Percentiles rank a stretch among this genome's conserved stretches.
phyloP scores from a whole-genome alignment of 306 rosid genomes.

The Oemleria cerasiformis region DNA sequence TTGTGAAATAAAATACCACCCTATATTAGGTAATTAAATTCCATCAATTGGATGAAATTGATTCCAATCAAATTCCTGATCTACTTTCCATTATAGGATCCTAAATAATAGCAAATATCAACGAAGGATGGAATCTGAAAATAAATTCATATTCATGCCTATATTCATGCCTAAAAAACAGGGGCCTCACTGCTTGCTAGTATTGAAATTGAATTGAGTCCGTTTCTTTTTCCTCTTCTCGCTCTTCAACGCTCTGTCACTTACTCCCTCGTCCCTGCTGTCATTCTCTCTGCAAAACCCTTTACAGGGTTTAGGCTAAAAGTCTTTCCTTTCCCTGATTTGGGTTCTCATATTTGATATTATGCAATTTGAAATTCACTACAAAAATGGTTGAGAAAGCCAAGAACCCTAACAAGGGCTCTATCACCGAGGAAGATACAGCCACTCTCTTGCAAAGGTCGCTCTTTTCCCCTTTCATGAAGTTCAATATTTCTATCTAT shows the following conservation, averaged over 20 bases:
- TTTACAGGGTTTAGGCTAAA: slow-evolving; percentile 30
- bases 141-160: too few relatives aligned
- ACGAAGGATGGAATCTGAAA: too few relatives aligned
- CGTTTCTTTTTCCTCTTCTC: not conserved
- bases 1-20: too few relatives aligned
- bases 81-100: too few relatives aligned
- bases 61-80: too few relatives aligned
- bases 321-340: not conserved
- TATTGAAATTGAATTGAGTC: not conserved
- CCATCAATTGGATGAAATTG: too few relatives aligned
- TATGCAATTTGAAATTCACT: slow-evolving; percentile 11
- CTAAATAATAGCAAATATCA: too few relatives aligned
- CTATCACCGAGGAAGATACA: slow-evolving; percentile 48
- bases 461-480: not conserved
- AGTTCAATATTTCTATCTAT: not conserved
- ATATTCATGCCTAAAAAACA: too few relatives aligned
- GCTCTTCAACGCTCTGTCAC: slow-evolving; percentile 2
- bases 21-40: too few relatives aligned
- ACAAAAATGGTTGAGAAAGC: slow-evolving; percentile 39
- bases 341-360: not conserved
- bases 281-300: not conserved
- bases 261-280: not conserved
- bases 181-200: not conserved
- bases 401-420: slow-evolving; percentile 33
- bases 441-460: slow-evolving; percentile 58